Conservation (phyloP, 2,329 filamentous ascomycete genomes). For the Ophiostoma angusticollis region DNA sequence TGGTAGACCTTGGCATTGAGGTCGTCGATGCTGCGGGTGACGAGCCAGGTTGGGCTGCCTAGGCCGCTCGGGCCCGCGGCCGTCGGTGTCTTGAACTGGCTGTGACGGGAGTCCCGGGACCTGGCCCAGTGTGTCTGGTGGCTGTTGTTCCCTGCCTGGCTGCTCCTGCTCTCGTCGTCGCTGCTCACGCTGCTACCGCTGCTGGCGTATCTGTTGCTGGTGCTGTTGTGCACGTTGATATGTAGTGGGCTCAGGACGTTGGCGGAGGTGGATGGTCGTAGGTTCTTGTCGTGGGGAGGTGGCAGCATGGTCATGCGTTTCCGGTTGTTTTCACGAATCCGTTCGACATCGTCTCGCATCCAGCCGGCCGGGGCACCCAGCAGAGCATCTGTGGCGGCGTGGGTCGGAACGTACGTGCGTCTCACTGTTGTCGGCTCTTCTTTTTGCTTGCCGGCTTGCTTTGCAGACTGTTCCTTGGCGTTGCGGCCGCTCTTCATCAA, state of each 20-base stretch:
- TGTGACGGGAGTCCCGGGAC: too few relatives aligned
- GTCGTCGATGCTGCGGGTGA: constrained; percentile 13
- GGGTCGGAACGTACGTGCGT: constrained; percentile 49
- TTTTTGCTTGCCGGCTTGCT: constrained; percentile 34
- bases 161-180: neutral
- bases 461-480: constrained; percentile 39
- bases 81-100: too few relatives aligned
- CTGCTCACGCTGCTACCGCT: neutral
- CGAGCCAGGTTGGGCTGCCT: constrained; percentile 5
- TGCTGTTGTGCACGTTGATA: constrained; percentile 4
- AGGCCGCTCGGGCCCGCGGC: too few relatives aligned
- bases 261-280: neutral
- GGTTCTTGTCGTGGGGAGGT: neutral
- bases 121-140: neutral
- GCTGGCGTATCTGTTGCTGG: constrained; percentile 3
- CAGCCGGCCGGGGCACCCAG: constrained; percentile 39
- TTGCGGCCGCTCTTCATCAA: constrained; percentile 38
- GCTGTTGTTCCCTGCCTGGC: too few relatives aligned
- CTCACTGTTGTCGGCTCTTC: constrained; percentile 24
- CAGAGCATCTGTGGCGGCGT: constrained; percentile 46
- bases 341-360: constrained; percentile 32
- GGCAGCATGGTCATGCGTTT: constrained; percentile 33
- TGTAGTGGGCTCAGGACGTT: constrained; percentile 11
- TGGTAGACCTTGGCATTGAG: constrained; percentile 11
- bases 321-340: constrained; percentile 38